Conservation (phyloP, 495 filamentous ascomycete genomes). For the Aspergillus egyptiacus region DNA sequence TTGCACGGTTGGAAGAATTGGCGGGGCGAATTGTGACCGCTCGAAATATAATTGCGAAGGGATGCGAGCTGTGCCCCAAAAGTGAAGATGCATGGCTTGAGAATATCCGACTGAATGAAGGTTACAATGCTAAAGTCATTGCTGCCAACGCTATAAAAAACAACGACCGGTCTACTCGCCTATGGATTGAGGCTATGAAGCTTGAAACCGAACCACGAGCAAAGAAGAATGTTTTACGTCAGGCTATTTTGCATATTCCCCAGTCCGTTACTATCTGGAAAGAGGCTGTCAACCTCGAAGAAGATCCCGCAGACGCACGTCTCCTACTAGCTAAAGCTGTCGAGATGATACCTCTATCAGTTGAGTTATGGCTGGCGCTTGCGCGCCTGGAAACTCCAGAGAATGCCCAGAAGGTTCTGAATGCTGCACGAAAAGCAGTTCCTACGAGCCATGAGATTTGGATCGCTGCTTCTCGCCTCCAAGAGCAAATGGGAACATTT, state of each 20-base stretch:
- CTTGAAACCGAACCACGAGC: conserved; percentile 72
- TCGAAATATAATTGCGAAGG: conserved; percentile 74
- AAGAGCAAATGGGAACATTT: conserved; percentile 78
- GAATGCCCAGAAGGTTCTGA: conserved; percentile 89
- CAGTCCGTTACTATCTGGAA: conserved; percentile 96
- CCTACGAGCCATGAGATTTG: conserved; percentile 91
- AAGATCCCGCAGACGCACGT: conserved; percentile 77
- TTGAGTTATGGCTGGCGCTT: conserved; percentile 91
- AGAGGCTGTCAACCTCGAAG: conserved; percentile 91
- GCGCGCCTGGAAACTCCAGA: conserved; percentile 82
- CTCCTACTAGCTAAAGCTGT: conserved; percentile 87
- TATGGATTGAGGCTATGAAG: conserved; percentile 95
- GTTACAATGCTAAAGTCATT: conserved; percentile 89
- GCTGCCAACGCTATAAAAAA: conserved; percentile 89
- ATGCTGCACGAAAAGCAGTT: conserved; percentile 88
- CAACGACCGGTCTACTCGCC: conserved; percentile 77
- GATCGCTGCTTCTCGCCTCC: conserved; percentile 87
- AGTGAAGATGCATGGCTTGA: conserved; percentile 95
- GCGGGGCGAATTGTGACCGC: conserved; percentile 87
- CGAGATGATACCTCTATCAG: conserved; percentile 85
- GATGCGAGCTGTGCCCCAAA: conserved; percentile 85
- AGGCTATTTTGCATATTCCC: conserved; percentile 82
- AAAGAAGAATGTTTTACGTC: conserved; percentile 84
- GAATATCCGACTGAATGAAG: conserved; percentile 85
- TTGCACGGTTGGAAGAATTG: conserved; percentile 84